Evolutionary conservation across 1,284 basidiomycete genomes (phyloP).

Genomic region (Heterobasidion irregulare): DNA sequence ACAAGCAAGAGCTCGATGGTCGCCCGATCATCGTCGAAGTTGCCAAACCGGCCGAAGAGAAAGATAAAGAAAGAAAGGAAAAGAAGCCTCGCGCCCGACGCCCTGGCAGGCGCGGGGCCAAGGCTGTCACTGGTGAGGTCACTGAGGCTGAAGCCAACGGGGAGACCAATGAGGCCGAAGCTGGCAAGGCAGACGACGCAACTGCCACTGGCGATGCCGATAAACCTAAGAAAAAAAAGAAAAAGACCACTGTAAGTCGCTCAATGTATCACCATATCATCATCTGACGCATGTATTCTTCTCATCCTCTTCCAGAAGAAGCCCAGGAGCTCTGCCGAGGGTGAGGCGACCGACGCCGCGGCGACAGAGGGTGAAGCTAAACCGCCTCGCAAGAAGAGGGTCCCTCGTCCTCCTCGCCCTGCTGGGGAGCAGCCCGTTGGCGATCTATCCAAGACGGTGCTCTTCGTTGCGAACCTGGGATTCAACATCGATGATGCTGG

Average conservation of each 20-base stretch:
- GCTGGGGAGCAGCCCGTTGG: slow-evolving; percentile 72
- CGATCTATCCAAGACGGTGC: slow-evolving; percentile 75
- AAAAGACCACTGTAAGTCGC: slow-evolving; percentile 49
- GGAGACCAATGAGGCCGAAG: slow-evolving; percentile 48
- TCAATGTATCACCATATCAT: slow-evolving; percentile 8
- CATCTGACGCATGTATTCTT: slow-evolving; percentile 11
- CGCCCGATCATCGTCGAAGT: slow-evolving; percentile 83
- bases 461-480: slow-evolving; percentile 94
- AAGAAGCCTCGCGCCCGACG: slow-evolving; percentile 62
- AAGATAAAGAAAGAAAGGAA: slow-evolving; percentile 75
- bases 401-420: slow-evolving; percentile 50
- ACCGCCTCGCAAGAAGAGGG: slow-evolving; percentile 54
- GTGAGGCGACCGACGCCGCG: slow-evolving; percentile 20
- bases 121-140: slow-evolving; percentile 78
- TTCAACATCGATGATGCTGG: slow-evolving; percentile 82
- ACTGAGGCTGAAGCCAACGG: slow-evolving; percentile 80
- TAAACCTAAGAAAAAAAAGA: slow-evolving; percentile 81
- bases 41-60: slow-evolving; percentile 82
- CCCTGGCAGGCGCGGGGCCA: slow-evolving; percentile 72
- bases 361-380: slow-evolving; percentile 28
- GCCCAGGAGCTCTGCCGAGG: slow-evolving; percentile 30
- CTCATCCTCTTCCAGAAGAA: slow-evolving; percentile 20
- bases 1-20: slow-evolving; percentile 83
- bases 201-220: slow-evolving; percentile 44
- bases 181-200: slow-evolving; percentile 37